Evolutionary conservation across 352 stramenopile genomes (phyloP), one percentile per base, ranked within the genome.

Genomic region (Pythium apleroticum): DNA sequence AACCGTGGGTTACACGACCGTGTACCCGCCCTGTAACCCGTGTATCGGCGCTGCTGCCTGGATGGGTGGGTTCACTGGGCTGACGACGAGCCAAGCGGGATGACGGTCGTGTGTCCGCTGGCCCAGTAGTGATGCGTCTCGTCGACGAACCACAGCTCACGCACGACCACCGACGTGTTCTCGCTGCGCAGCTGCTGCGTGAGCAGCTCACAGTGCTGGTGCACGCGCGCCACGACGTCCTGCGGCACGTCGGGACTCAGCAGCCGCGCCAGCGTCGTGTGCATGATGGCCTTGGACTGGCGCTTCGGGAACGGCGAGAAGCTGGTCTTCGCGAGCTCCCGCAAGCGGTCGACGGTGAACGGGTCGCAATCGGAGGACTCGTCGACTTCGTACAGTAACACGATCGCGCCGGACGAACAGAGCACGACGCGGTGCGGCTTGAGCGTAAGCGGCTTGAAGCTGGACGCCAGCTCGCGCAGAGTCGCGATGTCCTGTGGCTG

Each of bases 141-240:
- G 56, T 90, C 78, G 7, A 90, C 77, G 41, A 81, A 87, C 84
- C 84, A 92, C 15, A 92, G 68, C 22, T 81, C 74, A 10, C 78
- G 58, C 45, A 89, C 75, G 14, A 77, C 61, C 35, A 77, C 73
- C 22, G 59, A 70, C 25, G 69, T 60, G 6, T 61, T 64, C 14
- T 80, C 52, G 2, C 35, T 43, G 15, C 33, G 52, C 12, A 91
- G 52, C 35, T 73, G 53, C 35, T 76, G 49, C 3, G 81, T 89
- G 41, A 91, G 70, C 28, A 68, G 71, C n/a, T 86, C 75, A 54
- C 84, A 93, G 55, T 73, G 72, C n/a, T 53, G 69, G 19, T 76
- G 73, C 27, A 90, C 57, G 8, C 39, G 41, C 4, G 66, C 49
- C 19, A 93, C 54, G 0, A 70, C 66, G 1, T 77, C 72, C 1